phyloP scores from a whole-genome alignment of 768 basidiomycete species.

The Dictyophora rubrovolvata region DNA sequence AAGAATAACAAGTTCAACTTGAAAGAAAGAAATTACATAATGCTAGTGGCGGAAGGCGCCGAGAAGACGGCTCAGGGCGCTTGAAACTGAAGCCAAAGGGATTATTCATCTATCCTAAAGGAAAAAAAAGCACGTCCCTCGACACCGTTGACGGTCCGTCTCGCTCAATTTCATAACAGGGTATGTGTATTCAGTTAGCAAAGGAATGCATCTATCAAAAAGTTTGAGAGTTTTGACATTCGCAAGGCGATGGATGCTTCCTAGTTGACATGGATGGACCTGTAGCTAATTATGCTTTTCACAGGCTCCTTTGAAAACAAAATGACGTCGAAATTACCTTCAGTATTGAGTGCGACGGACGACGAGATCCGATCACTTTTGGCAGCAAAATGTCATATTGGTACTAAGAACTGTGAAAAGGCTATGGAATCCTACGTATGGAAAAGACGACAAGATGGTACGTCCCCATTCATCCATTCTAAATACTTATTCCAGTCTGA shows the following conservation, averaged over 20 bases:
- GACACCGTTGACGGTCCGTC: constrained; percentile 5
- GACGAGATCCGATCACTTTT: constrained; percentile 95
- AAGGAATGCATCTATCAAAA: not conserved
- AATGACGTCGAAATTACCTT: constrained; percentile 87
- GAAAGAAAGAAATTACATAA: not conserved
- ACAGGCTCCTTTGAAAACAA: constrained; percentile 12
- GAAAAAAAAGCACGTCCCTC: constrained; percentile 6
- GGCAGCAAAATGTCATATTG: constrained; percentile 93
- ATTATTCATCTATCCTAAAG: constrained; percentile 2
- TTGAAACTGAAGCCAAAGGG: not conserved
- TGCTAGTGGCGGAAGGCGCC: not conserved
- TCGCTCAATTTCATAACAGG: constrained; percentile 4
- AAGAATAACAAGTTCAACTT: not conserved
- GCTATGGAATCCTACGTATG: constrained; percentile 98
- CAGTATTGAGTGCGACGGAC: constrained; percentile 87
- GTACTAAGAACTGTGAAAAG: constrained; percentile 99
- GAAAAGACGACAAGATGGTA: constrained; percentile 93
- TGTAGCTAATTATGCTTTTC: not conserved
- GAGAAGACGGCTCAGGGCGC: not conserved
- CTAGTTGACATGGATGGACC: not conserved
- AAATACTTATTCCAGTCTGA: not conserved
- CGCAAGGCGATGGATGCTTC: constrained; percentile 7
- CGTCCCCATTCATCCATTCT: constrained; percentile 20
- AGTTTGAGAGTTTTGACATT: not conserved
- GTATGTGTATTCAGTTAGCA: constrained; percentile 1